phyloP scores from a whole-genome alignment of 2,329 filamentous ascomycete species.

The Colletotrichum tamarilloi region DNA sequence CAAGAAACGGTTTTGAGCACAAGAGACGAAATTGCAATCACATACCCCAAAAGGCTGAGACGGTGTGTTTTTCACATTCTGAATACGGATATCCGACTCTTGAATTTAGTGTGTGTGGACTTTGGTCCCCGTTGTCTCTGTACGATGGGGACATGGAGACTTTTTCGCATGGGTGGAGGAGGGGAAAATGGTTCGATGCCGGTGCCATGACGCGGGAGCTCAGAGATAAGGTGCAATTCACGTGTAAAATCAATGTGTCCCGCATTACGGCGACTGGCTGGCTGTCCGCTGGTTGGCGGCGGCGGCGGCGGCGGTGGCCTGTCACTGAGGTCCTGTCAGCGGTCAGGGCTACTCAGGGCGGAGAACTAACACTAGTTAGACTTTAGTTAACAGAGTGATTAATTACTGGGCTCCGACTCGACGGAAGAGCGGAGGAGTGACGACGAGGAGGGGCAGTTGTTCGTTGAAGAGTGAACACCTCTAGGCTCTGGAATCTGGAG shows the following conservation, averaged over 20 bases:
- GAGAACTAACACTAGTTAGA: not conserved
- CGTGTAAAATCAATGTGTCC: conserved; percentile 33
- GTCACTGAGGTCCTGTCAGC: not conserved
- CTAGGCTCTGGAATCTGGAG: too few species aligned
- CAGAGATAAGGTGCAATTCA: conserved; percentile 33
- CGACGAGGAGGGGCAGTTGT: not conserved
- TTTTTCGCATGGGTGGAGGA: not conserved
- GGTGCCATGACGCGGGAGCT: conserved; percentile 23
- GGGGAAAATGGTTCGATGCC: conserved; percentile 22
- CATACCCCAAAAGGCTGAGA: not conserved
- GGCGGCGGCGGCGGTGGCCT: not conserved
- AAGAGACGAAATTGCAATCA: not conserved
- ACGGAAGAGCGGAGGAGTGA: conserved; percentile 7
- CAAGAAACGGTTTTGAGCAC: not conserved
- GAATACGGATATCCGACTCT: not conserved
- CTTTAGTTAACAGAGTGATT: not conserved
- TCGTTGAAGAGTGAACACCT: not conserved
- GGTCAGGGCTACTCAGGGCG: not conserved
- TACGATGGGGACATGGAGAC: not conserved
- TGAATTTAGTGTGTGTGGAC: not conserved
- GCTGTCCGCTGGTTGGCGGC: too few species aligned
- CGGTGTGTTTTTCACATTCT: not conserved
- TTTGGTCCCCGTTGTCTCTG: not conserved
- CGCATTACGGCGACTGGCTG: conserved; percentile 12
- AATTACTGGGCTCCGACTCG: not conserved